Base-by-base conservation (phyloP, 257 asterid species). In the Fraxinus quadrangulata region DNA sequence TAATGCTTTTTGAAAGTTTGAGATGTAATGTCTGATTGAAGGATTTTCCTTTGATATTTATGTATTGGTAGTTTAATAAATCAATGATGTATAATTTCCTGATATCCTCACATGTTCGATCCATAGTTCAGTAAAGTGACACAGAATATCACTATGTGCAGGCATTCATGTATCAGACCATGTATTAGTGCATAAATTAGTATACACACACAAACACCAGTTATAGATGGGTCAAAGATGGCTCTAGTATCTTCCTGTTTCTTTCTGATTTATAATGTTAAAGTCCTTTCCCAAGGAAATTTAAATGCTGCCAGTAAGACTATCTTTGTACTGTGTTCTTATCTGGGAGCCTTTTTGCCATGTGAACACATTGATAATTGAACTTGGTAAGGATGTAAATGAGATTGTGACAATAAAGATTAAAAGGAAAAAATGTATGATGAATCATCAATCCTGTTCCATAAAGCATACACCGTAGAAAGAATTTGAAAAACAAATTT, bases 291-390 rank as follows among this genome's bases (percentile, higher is more conserved):
- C 13, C 14, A 40, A 70, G 67, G 23, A 54, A 78, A 16, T 66
- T 65, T n/a, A 63, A 24, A 63, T 24, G 69, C 17, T 24, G 33
- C 34, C 31, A 30, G 10, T 40, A 47, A 71, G 70, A 51, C 36
- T 70, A 68, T 28, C 56, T 40, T 59, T 73, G 19, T 69, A 30
- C 70, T 39, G 8, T 66, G 12, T 75, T 31, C n/a, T 78, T 13
- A 13, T 66, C 21, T 63, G 37, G 66, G 67, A 68, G 42, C 72
- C 63, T 42, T 28, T 73, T 72, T 40, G 61, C 74, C 74, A 69
- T 37, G 19, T 39, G 31, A 73, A 28, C 47, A 16, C 19, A 24
- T 5, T 16, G 19, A 42, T 10, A 30, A 42, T 16, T 26, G 17
- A 63, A 26, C 69, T 63, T 26, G 69, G 19, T 3, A 63, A 73